These are phyloP conservation scores for Pestalotiopsis sp. DNA, from an alignment of 2,329 filamentous ascomycete genomes.

Conservation along the genomic window DNA sequence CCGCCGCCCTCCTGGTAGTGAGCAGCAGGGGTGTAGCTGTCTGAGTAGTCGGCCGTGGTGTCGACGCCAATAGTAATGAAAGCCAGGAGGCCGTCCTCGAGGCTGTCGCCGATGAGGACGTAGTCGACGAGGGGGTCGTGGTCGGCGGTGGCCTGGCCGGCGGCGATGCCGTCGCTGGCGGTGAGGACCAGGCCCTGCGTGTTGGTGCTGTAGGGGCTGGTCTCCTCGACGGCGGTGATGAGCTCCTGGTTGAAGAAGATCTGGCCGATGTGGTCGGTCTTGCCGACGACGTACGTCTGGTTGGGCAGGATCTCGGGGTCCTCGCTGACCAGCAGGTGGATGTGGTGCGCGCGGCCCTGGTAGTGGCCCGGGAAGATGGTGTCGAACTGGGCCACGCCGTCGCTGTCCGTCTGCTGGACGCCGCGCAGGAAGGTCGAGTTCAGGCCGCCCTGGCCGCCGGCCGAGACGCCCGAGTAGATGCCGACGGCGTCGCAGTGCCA, in stretches of 20 bases:
- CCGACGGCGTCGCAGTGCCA: constrained; percentile 43
- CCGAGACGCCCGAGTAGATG: constrained; percentile 37
- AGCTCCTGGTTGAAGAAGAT: constrained; percentile 62
- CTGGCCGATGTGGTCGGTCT: constrained; percentile 60
- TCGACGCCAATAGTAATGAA: constrained; percentile 55
- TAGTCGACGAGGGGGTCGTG: constrained; percentile 60
- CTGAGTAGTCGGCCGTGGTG: constrained; percentile 30
- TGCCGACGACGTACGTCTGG: constrained; percentile 48
- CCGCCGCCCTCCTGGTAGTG: constrained; percentile 31
- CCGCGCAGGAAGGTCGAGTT: constrained; percentile 50
- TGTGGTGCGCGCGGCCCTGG: constrained; percentile 40
- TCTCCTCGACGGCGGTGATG: constrained; percentile 47
- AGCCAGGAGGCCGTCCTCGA: constrained; percentile 49
- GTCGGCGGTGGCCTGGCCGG: constrained; percentile 47
- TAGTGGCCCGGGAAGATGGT: constrained; percentile 48
- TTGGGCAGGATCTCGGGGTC: constrained; percentile 42
- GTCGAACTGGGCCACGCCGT: constrained; percentile 50
- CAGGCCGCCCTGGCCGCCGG: constrained; percentile 30
- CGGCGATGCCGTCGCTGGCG: constrained; percentile 50
- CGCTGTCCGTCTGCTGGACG: constrained; percentile 46
- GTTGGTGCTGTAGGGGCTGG: constrained; percentile 46
- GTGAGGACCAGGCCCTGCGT: constrained; percentile 47
- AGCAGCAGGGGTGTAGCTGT: constrained; percentile 22
- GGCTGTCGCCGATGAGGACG: constrained; percentile 53
- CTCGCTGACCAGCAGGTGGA: constrained; percentile 36